Percentiles rank a stretch among this genome's conserved stretches.
These are phyloP conservation scores for Trypanosoma conorhini DNA, from an alignment of 208 protist species.

Conservation along the genomic window DNA sequence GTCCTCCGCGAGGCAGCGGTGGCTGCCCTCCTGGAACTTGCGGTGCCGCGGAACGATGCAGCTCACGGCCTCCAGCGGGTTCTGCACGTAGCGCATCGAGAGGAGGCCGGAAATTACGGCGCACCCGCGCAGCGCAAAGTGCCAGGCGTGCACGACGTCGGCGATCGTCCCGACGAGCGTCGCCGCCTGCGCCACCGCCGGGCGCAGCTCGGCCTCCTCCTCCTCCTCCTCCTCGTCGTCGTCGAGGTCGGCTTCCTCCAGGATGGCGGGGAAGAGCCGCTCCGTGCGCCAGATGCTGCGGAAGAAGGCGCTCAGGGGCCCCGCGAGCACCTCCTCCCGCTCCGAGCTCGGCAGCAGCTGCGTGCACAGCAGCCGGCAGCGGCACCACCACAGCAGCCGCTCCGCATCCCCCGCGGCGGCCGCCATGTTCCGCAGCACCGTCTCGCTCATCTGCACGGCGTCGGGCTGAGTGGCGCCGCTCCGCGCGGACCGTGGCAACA, in stretches of 20 bases:
- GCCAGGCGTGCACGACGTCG: conserved; percentile 38
- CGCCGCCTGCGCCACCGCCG: conserved; percentile 6
- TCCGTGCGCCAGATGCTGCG: conserved; percentile 55
- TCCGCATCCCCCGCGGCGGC: conserved; percentile 34
- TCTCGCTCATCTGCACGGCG: conserved; percentile 13
- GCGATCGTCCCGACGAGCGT: conserved; percentile 64
- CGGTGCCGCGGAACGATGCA: conserved; percentile 44
- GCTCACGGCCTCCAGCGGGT: conserved; percentile 31
- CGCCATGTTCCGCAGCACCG: conserved; percentile 56
- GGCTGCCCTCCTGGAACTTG: conserved; percentile 61
- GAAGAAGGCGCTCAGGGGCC: conserved; percentile 53
- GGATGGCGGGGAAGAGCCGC: conserved; percentile 31
- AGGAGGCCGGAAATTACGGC: conserved; percentile 15
- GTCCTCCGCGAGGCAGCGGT: conserved; percentile 47
- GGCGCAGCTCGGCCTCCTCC: not conserved
- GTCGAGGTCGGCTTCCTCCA: conserved; percentile 21
- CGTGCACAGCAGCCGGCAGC: conserved; percentile 69
- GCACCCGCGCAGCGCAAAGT: conserved; percentile 14
- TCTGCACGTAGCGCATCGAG: conserved; percentile 12
- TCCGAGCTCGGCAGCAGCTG: conserved; percentile 34
- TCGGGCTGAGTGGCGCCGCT: conserved; percentile 14
- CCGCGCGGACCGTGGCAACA: not conserved
- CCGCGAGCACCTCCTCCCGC: conserved; percentile 46
- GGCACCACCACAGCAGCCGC: conserved; percentile 76
- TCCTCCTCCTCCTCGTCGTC: conserved; percentile 12